Conservation (phyloP, 345 rosid species). For the Populus deltoides region DNA sequence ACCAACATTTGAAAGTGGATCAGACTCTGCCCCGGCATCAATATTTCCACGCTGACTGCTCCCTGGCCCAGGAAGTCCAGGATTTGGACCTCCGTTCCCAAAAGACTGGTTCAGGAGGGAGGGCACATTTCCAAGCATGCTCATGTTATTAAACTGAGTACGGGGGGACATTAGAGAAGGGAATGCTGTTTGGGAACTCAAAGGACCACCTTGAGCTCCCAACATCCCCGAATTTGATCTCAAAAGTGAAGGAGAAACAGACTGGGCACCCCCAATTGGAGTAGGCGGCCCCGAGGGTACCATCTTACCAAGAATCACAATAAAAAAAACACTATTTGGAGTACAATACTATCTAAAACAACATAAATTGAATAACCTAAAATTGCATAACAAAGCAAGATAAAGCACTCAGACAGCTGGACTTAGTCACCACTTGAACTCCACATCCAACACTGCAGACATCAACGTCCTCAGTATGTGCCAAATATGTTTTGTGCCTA, state of each 20-base stretch:
- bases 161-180: conserved; percentile 64
- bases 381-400: conserved; percentile 21
- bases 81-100: conserved; percentile 66
- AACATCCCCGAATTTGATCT: conserved; percentile 66
- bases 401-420: conserved; percentile 21
- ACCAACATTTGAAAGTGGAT: conserved; percentile 63
- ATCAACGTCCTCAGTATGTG: conserved; percentile 40
- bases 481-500: conserved; percentile 29
- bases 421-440: conserved; percentile 38
- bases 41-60: conserved; percentile 53
- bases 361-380: conserved; percentile 32
- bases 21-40: conserved; percentile 74
- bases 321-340: conserved; percentile 6
- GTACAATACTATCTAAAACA: conserved; percentile 32
- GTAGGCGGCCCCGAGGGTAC: conserved; percentile 79
- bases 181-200: conserved; percentile 70
- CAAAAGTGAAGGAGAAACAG: conserved; percentile 63
- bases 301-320: conserved; percentile 48
- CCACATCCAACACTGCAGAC: conserved; percentile 26
- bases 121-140: conserved; percentile 73
- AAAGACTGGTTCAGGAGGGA: conserved; percentile 81
- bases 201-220: conserved; percentile 72
- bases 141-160: conserved; percentile 67
- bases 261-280: conserved; percentile 74
- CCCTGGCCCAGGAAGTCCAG: conserved; percentile 50